Percentiles rank a stretch among this genome's conserved stretches.
phyloP scores from a whole-genome alignment of 2,329 filamentous ascomycete genomes.

The Thielaviopsis euricoi region DNA sequence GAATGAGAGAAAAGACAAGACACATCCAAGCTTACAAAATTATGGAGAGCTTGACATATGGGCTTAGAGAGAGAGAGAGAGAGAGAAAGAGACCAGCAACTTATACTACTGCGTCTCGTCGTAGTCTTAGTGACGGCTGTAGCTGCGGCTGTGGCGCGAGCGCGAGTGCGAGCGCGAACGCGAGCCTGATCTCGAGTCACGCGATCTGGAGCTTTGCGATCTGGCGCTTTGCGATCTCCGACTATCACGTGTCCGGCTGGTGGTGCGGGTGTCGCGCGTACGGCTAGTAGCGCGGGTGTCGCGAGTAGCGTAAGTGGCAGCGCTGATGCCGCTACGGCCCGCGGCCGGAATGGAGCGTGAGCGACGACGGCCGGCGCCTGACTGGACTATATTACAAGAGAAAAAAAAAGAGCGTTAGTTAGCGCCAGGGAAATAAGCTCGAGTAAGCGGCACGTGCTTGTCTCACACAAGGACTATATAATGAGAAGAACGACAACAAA shows the following conservation, averaged over 20 bases:
- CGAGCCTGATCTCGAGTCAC: not conserved
- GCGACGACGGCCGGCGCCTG: constrained; percentile 23
- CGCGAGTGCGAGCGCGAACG: not conserved
- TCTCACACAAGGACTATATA: not conserved
- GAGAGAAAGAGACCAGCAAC: too few species aligned
- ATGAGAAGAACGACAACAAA: not conserved
- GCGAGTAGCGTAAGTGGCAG: constrained; percentile 1
- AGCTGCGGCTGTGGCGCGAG: constrained; percentile 2
- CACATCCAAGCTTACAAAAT: too few species aligned
- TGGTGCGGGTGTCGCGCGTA: constrained; percentile 11
- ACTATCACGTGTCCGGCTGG: constrained; percentile 19
- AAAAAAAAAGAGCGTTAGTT: constrained; percentile 14
- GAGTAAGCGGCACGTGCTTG: not conserved
- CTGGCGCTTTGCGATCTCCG: constrained; percentile 14
- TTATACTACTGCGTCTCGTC: not conserved
- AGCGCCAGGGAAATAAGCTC: not conserved
- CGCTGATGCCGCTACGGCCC: constrained; percentile 4
- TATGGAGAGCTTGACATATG: too few species aligned
- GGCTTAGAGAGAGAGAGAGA: too few species aligned
- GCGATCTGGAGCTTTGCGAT: constrained; percentile 2
- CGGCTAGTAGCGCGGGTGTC: constrained; percentile 8
- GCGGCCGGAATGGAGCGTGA: constrained; percentile 1
- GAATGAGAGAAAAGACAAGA: not conserved
- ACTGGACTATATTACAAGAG: constrained; percentile 24
- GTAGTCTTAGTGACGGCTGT: not conserved